Percentiles rank a stretch among this genome's conserved stretches.
Conservation (phyloP, 257 asterid genomes). For the Lantana camara region DNA sequence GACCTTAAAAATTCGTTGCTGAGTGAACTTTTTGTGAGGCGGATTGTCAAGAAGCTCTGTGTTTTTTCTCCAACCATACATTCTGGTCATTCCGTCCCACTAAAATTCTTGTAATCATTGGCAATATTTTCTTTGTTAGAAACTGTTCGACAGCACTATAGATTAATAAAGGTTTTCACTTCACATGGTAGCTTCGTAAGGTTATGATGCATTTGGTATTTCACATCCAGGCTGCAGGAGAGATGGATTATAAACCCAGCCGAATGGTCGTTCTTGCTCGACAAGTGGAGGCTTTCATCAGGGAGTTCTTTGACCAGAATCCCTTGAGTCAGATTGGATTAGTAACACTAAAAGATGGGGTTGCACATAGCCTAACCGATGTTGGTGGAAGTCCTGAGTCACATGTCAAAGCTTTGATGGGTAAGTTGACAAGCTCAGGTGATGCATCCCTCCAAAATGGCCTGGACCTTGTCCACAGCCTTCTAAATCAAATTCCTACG, state of each 20-base stretch:
- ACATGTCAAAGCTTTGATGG: slow-evolving; percentile 91
- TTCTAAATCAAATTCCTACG: slow-evolving; percentile 79
- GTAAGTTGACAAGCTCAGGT: slow-evolving; percentile 86
- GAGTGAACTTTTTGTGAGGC: background rate
- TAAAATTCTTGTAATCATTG: background rate
- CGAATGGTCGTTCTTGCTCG: slow-evolving; percentile 85
- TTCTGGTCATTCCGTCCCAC: background rate
- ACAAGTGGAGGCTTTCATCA: slow-evolving; percentile 87
- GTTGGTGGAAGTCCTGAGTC: slow-evolving; percentile 98
- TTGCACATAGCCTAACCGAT: slow-evolving; percentile 79
- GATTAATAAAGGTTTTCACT: slow-evolving; percentile 12
- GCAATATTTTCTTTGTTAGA: background rate
- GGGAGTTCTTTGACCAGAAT: slow-evolving; percentile 95
- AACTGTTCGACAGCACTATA: background rate
- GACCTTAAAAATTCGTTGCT: slow-evolving; percentile 1
- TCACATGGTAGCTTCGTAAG: background rate
- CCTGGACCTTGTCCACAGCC: slow-evolving; percentile 79
- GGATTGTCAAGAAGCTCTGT: slow-evolving; percentile 8
- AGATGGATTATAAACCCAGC: slow-evolving; percentile 86
- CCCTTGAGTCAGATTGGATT: slow-evolving; percentile 91
- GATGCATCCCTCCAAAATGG: slow-evolving; percentile 95
- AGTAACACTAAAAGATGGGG: slow-evolving; percentile 79
- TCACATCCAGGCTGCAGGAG: slow-evolving; percentile 79
- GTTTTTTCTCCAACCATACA: background rate
- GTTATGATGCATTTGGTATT: slow-evolving; percentile 25